These are phyloP conservation scores for Saccharomycopsis sp. DNA, from an alignment of 805 yeast species.

Conservation along the genomic window DNA sequence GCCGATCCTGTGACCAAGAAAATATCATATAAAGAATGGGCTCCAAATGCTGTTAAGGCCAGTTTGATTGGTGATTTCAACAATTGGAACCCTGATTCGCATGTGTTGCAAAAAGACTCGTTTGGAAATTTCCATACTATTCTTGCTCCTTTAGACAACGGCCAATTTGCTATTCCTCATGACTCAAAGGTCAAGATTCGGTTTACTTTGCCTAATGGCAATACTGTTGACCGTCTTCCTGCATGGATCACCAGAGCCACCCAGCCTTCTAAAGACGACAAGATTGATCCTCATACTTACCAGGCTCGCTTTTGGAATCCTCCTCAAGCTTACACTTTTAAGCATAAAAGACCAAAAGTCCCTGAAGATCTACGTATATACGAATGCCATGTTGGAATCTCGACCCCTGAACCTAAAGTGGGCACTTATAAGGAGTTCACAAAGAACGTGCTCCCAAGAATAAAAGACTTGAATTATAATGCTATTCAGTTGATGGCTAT, in stretches of 20 bases:
- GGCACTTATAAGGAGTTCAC: conserved; percentile 87
- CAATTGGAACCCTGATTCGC: conserved; percentile 58
- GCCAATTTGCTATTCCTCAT: conserved; percentile 67
- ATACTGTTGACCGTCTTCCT: conserved; percentile 71
- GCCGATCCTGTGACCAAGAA: conserved; percentile 44
- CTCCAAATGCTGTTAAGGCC: conserved; percentile 77
- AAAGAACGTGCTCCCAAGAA: conserved; percentile 70
- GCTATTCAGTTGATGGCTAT: conserved; percentile 95
- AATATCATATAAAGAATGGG: conserved; percentile 73
- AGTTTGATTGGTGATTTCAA: conserved; percentile 90
- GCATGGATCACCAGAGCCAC: conserved; percentile 88
- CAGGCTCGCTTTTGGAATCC: conserved; percentile 97
- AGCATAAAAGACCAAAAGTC: conserved; percentile 45
- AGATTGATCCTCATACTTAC: conserved; percentile 35
- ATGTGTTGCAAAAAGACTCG: conserved; percentile 52
- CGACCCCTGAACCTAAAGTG: conserved; percentile 80
- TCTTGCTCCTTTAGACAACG: conserved; percentile 42
- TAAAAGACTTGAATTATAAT: conserved; percentile 81
- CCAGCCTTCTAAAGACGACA: conserved; percentile 43
- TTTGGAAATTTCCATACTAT: conserved; percentile 64
- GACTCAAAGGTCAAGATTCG: conserved; percentile 71
- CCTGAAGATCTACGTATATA: conserved; percentile 63
- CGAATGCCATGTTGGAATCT: conserved; percentile 94
- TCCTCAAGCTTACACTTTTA: conserved; percentile 35
- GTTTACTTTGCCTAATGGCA: conserved; percentile 57